Evolutionary conservation across 1,284 basidiomycete genomes (phyloP).

Genomic region (Microbotryomycetes sp.): DNA sequence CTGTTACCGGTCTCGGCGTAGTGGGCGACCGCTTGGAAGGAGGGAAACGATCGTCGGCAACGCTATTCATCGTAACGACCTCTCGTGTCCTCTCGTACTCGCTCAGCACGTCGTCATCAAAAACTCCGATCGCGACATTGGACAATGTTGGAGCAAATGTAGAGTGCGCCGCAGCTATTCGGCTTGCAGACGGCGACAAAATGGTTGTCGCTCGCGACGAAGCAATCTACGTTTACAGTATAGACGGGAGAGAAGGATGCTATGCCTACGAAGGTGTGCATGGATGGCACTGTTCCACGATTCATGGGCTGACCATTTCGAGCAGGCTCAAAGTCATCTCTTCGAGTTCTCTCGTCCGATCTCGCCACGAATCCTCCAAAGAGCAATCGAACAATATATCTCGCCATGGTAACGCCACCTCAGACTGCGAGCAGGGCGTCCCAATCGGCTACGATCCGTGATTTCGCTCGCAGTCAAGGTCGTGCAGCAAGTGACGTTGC

Average conservation of each 20-base stretch:
- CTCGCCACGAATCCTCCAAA: constrained; percentile 34
- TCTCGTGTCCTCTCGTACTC: constrained; percentile 70
- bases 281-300: background rate
- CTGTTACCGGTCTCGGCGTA: background rate
- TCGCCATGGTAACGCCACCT: constrained; percentile 82
- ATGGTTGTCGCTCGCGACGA: constrained; percentile 86
- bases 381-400: constrained; percentile 49
- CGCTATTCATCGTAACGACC: constrained; percentile 79
- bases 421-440: constrained; percentile 60
- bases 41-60: constrained; percentile 41
- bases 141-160: constrained; percentile 80
- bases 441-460: constrained; percentile 64
- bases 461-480: constrained; percentile 47
- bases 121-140: constrained; percentile 47
- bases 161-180: constrained; percentile 75
- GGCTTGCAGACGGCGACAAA: constrained; percentile 46
- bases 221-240: constrained; percentile 79
- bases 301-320: too few species aligned
- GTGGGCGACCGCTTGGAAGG: constrained; percentile 15
- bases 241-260: constrained; percentile 74
- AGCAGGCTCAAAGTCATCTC: constrained; percentile 43
- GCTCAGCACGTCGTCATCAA: constrained; percentile 45
- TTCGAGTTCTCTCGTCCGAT: constrained; percentile 54
- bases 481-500: constrained; percentile 57
- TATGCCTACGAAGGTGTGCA: constrained; percentile 78